Evolutionary conservation across 1,284 basidiomycete genomes (phyloP).

Genomic region (Moniliophthora roreri): DNA sequence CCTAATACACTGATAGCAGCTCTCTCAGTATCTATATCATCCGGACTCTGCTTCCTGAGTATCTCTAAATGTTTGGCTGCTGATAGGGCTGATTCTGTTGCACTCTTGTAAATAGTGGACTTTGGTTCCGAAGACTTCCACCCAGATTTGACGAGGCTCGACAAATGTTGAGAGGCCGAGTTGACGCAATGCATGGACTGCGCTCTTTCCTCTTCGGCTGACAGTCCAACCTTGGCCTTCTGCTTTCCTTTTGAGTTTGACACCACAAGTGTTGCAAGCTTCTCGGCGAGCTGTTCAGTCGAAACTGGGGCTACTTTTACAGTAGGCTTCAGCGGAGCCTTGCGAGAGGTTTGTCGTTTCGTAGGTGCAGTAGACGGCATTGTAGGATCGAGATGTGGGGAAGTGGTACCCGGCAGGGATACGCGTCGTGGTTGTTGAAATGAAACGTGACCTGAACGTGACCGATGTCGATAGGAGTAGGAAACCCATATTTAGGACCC

Average conservation of each 20-base stretch:
- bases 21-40: conserved; percentile 67
- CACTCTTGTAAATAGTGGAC: conserved; percentile 26
- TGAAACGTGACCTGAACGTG: too few species aligned
- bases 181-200: conserved; percentile 64
- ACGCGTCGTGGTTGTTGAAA: too few species aligned
- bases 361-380: too few species aligned
- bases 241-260: conserved; percentile 27
- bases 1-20: conserved; percentile 64
- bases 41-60: conserved; percentile 44
- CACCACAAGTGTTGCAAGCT: too few species aligned
- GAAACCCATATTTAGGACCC: too few species aligned
- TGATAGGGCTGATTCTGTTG: conserved; percentile 30
- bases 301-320: too few species aligned
- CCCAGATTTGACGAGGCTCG: conserved; percentile 51
- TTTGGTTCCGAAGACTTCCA: conserved; percentile 21
- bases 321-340: too few species aligned
- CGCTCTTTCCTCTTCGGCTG: conserved; percentile 26
- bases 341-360: too few species aligned
- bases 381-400: too few species aligned
- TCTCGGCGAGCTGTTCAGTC: too few species aligned
- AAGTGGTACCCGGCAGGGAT: too few species aligned
- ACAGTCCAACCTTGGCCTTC: conserved; percentile 20
- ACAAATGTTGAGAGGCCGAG: conserved; percentile 50
- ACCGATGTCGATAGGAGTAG: too few species aligned
- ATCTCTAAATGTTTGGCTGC: conserved; percentile 41